These are phyloP conservation scores for Myrmaecium sp. DNA, from an alignment of 2,329 filamentous ascomycete genomes.

Conservation along the genomic window DNA sequence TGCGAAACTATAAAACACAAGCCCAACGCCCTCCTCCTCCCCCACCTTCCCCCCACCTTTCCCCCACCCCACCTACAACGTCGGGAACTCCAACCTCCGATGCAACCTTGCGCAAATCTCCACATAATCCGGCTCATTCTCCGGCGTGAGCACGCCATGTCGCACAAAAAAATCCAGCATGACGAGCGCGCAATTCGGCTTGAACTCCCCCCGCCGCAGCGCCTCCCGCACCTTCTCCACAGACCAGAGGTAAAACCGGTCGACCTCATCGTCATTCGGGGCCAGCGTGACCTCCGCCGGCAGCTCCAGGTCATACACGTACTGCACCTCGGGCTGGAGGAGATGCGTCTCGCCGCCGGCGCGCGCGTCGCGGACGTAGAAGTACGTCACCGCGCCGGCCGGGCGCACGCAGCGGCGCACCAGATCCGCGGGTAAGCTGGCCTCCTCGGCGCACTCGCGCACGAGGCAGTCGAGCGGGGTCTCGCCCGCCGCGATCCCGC, in stretches of 20 bases:
- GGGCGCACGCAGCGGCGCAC: constrained; percentile 43
- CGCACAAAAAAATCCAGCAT: constrained; percentile 81
- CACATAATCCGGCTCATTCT: constrained; percentile 62
- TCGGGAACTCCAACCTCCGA: constrained; percentile 60
- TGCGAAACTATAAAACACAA: no score
- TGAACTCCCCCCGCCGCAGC: constrained; percentile 60
- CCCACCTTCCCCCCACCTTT: no score
- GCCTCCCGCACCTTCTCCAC: constrained; percentile 59
- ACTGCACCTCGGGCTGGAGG: constrained; percentile 82
- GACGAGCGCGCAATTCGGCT: constrained; percentile 78
- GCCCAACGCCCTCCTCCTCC: no score
- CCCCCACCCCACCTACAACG: no score
- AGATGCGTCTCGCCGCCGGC: constrained; percentile 68
- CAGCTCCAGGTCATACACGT: constrained; percentile 77
- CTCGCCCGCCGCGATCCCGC: constrained; percentile 68
- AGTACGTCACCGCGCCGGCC: constrained; percentile 64
- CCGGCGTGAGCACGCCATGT: constrained; percentile 60
- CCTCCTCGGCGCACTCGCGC: constrained; percentile 79
- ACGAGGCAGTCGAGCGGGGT: constrained; percentile 65
- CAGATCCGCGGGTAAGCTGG: constrained; percentile 53
- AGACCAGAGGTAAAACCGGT: constrained; percentile 61
- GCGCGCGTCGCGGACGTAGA: constrained; percentile 58
- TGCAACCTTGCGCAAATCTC: constrained; percentile 63
- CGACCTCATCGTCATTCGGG: constrained; percentile 80
- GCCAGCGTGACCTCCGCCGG: constrained; percentile 48